A percentile compares a stretch with the other conserved stretches of the same genome.
phyloP scores from a whole-genome alignment of 805 yeast species.

The Starmerella stigmatis region DNA sequence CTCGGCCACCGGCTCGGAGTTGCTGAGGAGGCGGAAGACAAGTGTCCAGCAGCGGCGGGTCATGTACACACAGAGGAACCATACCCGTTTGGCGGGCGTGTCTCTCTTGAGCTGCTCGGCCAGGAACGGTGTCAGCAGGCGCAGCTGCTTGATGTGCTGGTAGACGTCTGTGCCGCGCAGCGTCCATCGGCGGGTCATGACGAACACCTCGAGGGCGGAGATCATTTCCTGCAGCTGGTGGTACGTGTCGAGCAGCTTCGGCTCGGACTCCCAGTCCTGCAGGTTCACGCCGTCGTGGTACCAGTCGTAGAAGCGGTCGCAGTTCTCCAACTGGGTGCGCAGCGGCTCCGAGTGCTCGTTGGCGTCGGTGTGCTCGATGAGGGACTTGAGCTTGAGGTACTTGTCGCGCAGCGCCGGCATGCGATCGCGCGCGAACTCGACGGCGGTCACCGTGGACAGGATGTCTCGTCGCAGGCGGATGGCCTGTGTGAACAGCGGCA shows the following conservation, averaged over 20 bases:
- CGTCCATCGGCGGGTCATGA: constrained; percentile 95
- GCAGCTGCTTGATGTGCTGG: constrained; percentile 63
- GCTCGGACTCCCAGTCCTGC: constrained; percentile 16
- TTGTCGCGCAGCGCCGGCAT: constrained; percentile 8
- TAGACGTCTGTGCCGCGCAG: constrained; percentile 90
- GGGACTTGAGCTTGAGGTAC: constrained; percentile 11
- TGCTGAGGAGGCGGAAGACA: constrained; percentile 77
- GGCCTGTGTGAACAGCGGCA: constrained; percentile 20
- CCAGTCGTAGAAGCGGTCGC: constrained; percentile 14
- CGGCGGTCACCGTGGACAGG: constrained; percentile 12
- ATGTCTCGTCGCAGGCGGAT: constrained; percentile 24
- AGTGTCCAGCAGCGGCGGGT: constrained; percentile 85
- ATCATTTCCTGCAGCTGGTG: constrained; percentile 54
- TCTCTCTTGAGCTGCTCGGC: too few relatives aligned
- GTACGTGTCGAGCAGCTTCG: constrained; percentile 50
- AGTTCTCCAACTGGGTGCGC: constrained; percentile 13
- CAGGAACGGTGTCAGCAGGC: constrained; percentile 55
- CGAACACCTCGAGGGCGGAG: constrained; percentile 63
- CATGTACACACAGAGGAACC: constrained; percentile 38
- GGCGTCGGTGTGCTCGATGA: neutral
- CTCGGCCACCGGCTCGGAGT: constrained; percentile 92
- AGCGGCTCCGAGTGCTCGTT: constrained; percentile 2
- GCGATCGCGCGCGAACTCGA: constrained; percentile 5
- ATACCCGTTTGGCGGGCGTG: neutral
- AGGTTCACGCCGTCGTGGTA: constrained; percentile 28